These are phyloP conservation scores for Hymenoscyphus infarciens DNA, from an alignment of 2,329 filamentous ascomycete species.

Conservation along the genomic window DNA sequence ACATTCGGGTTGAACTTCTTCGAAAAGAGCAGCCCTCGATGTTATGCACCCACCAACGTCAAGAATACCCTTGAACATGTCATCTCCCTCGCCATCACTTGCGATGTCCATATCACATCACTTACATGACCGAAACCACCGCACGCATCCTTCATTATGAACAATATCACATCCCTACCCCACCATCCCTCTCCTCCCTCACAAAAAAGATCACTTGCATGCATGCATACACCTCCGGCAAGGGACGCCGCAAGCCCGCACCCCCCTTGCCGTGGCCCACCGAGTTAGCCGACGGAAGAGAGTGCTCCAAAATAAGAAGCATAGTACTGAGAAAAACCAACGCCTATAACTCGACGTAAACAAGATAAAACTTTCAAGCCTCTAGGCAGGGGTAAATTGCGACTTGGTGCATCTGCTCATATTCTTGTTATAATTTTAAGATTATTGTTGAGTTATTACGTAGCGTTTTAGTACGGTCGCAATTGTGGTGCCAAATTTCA, in stretches of 20 bases:
- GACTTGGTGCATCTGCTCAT: too few relatives aligned
- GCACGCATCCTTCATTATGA: not conserved
- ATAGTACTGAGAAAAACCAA: too few relatives aligned
- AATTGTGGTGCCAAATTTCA: too few relatives aligned
- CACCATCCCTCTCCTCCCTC: not conserved
- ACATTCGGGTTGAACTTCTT: not conserved
- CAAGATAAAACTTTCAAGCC: too few relatives aligned
- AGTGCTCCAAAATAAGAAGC: too few relatives aligned
- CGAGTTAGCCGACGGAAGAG: slow-evolving; percentile 12
- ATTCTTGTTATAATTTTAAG: too few relatives aligned
- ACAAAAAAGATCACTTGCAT: slow-evolving; percentile 7
- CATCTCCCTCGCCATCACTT: slow-evolving; percentile 10
- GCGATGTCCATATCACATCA: not conserved
- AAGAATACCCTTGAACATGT: slow-evolving; percentile 5
- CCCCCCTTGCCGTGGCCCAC: slow-evolving; percentile 2
- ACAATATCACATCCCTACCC: not conserved
- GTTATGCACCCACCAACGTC: not conserved
- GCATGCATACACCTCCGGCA: slow-evolving; percentile 7
- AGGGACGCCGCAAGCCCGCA: slow-evolving; percentile 5
- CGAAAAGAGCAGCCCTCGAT: not conserved
- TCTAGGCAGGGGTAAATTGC: too few relatives aligned
- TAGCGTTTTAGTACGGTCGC: too few relatives aligned
- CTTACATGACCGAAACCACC: not conserved
- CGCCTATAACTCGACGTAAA: too few relatives aligned
- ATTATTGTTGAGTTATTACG: too few relatives aligned